Percentiles rank a stretch among this genome's conserved stretches.
Evolutionary conservation across 768 basidiomycete genomes (phyloP).

Genomic region (Albatrellus ellisii): DNA sequence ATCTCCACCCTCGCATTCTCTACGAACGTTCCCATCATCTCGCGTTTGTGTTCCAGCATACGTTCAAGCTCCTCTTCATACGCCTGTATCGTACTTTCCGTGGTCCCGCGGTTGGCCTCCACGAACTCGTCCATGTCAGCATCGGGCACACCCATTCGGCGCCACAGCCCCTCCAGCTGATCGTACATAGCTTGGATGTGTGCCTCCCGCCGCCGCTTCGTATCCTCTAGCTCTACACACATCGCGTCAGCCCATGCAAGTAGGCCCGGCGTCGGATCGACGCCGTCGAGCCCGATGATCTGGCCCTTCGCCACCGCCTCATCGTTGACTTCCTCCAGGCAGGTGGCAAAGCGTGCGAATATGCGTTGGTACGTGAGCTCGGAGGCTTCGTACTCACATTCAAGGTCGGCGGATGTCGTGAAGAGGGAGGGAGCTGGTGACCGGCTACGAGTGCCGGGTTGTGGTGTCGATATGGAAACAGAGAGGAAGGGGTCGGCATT

Average conservation of each 20-base stretch:
- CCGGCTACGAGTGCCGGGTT: constrained; percentile 16
- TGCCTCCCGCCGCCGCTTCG: constrained; percentile 62
- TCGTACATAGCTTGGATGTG: constrained; percentile 93
- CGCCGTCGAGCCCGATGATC: constrained; percentile 46
- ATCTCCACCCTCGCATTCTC: constrained; percentile 75
- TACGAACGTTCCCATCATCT: constrained; percentile 80
- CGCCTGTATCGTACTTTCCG: constrained; percentile 58
- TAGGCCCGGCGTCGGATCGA: constrained; percentile 70
- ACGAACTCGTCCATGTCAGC: constrained; percentile 86
- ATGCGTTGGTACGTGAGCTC: constrained; percentile 8
- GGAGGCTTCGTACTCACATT: constrained; percentile 12
- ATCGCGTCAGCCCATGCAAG: constrained; percentile 55
- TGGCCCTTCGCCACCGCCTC: constrained; percentile 20
- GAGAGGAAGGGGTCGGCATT: constrained; percentile 25
- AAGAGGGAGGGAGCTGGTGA: constrained; percentile 22
- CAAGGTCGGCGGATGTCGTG: constrained; percentile 18
- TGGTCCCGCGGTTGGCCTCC: constrained; percentile 72
- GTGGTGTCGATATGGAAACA: constrained; percentile 25
- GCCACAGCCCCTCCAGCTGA: constrained; percentile 85
- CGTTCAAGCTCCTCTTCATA: constrained; percentile 87
- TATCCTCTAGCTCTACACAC: constrained; percentile 48
- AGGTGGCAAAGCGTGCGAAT: constrained; percentile 12
- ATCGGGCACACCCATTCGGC: constrained; percentile 68
- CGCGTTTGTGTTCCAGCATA: constrained; percentile 80
- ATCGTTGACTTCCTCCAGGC: constrained; percentile 9